Conservation (phyloP, 148 eudicot species). For the Linanthus parryae region DNA sequence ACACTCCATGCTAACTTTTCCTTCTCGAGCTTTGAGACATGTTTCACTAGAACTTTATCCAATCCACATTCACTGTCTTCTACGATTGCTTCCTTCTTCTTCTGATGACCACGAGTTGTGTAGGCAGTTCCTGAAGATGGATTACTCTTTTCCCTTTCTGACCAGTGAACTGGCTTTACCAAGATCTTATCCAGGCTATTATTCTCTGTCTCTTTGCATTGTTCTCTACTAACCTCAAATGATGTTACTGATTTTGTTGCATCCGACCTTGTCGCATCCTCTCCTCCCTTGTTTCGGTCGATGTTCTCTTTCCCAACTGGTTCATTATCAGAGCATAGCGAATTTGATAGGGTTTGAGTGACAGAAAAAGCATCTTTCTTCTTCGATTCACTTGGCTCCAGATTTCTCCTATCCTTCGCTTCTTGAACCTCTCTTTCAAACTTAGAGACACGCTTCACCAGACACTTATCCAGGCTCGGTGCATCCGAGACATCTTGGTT, state of each 20-base stretch:
- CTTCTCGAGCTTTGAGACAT: constrained; percentile 67
- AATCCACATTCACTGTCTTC: constrained; percentile 42
- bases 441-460: constrained; percentile 62
- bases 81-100: constrained; percentile 13
- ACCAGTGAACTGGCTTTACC: constrained; percentile 21
- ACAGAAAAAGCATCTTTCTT: constrained; percentile 3
- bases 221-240: not conserved
- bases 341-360: not conserved
- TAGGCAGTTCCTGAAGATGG: constrained; percentile 15
- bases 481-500: constrained; percentile 37
- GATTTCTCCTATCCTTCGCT: constrained; percentile 39
- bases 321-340: constrained; percentile 4
- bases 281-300: constrained; percentile 29
- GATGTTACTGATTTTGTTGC: not conserved
- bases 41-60: constrained; percentile 63
- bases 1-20: constrained; percentile 32
- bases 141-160: constrained; percentile 24
- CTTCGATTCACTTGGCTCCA: constrained; percentile 8
- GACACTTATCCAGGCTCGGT: constrained; percentile 62
- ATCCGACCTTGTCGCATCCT: not conserved
- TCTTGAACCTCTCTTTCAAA: constrained; percentile 76
- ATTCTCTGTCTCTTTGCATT: constrained; percentile 9
- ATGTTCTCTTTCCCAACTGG: constrained; percentile 50
- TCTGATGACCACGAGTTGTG: constrained; percentile 4
- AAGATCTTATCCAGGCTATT: constrained; percentile 13